Evolutionary conservation across 441 rosid species (phyloP).

Genomic region (Dalechampia spathulata): DNA sequence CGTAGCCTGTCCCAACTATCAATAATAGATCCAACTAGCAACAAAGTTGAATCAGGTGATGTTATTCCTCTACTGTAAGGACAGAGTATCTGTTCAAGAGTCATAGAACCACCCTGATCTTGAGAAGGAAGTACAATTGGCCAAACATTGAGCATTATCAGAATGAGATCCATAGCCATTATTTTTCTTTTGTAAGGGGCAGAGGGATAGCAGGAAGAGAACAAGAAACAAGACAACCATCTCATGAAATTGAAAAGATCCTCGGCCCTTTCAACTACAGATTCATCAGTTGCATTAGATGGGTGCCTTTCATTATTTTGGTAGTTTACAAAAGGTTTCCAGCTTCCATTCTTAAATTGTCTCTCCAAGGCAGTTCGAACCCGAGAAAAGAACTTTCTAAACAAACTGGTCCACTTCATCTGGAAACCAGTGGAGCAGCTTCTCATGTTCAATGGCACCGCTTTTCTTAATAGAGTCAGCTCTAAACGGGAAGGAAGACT

Average conservation of each 20-base stretch:
- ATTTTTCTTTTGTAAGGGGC: constrained; percentile 97
- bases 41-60: constrained; percentile 66
- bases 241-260: constrained; percentile 77
- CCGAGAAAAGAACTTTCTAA: constrained; percentile 81
- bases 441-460: constrained; percentile 95
- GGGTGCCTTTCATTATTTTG: constrained; percentile 21
- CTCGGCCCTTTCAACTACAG: constrained; percentile 45
- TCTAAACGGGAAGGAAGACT: constrained; percentile 87
- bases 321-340: constrained; percentile 43
- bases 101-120: constrained; percentile 23
- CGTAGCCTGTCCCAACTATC: constrained; percentile 99
- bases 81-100: constrained; percentile 44
- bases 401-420: constrained; percentile 97
- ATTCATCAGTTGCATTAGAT: constrained; percentile 28
- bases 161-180: constrained; percentile 92
- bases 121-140: constrained; percentile 45
- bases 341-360: constrained; percentile 68
- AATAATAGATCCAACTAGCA: constrained; percentile 80
- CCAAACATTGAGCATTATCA: constrained; percentile 84
- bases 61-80: constrained; percentile 65
- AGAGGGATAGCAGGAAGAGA: constrained; percentile 90
- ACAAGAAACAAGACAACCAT: constrained; percentile 85
- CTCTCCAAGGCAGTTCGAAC: constrained; percentile 92
- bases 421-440: constrained; percentile 92
- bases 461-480: constrained; percentile 67